Evolutionary conservation across 129 eudicot genomes (phyloP), one percentile per base, ranked within the genome.

Genomic region (Saussurea involucrata): DNA sequence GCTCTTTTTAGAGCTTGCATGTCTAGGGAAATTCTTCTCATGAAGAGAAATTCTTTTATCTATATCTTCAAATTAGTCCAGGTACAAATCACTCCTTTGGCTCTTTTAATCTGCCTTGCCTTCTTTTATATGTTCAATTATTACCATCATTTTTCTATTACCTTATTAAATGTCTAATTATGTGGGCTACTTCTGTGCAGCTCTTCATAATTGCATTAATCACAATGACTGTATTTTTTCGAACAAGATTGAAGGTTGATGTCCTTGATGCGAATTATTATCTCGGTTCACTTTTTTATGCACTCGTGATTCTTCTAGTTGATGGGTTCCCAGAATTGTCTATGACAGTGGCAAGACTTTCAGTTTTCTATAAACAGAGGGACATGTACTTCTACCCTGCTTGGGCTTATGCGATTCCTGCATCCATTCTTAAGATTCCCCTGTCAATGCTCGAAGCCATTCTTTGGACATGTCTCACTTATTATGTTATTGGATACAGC

Each of bases 361-460:
- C 87, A 21, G 77, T 90, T 73, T 93, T 93, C 75, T 93, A 85
- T 81, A 90, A 90, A 76, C 98, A 93, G 31, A 85, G 92, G 73
- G 98, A 93, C 76, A 75, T 93, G 83, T 82, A 79, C 79, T 88
- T 93, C 67, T 90, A 90, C 74, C 98, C 97, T 9, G 98, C 97
- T n/a, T 93, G 98, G 98, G 91, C 92, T 6, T 93, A 88, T 74
- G 88, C 97, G 24, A 86, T 93, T 76, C 92, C 97, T 64, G 87
- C 97, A 66, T 75, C 87, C 49, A 80, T 90, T 71, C 83, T 90
- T 29, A 90, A 90, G 83, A 65, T 88, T 74, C 98, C 98, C 1
- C 20, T 86, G 10, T 91, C 97, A 31, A 53, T 91, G n/a, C 71
- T 86, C 32, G 82, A 74, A 69, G 79, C 97, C 70, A 22, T 78